Conservation (phyloP, 2,329 filamentous ascomycete species). For the Cordyceps cicadae region DNA sequence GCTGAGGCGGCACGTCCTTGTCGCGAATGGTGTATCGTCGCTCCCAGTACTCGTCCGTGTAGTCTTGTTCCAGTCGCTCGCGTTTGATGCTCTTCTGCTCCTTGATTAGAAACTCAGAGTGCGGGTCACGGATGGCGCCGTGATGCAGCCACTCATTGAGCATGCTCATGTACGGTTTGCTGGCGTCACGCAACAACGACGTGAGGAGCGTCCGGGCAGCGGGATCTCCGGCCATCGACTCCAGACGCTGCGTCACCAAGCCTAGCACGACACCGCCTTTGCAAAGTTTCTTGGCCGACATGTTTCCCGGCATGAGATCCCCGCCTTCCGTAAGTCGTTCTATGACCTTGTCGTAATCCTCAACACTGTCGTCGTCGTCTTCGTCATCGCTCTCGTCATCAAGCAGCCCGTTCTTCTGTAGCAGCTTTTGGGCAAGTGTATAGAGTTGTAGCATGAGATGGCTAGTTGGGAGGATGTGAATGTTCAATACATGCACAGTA, state of each 20-base stretch:
- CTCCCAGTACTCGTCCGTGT: constrained; percentile 99
- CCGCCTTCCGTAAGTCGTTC: constrained; percentile 83
- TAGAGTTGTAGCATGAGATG: constrained; percentile 91
- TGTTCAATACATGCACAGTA: constrained; percentile 84
- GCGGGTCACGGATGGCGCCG: constrained; percentile 87
- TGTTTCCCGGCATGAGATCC: constrained; percentile 67
- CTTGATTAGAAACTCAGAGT: constrained; percentile 88
- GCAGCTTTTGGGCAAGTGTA: constrained; percentile 73
- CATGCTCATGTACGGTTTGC: constrained; percentile 94
- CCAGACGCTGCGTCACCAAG: constrained; percentile 73
- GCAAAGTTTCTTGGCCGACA: constrained; percentile 83
- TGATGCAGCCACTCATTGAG: constrained; percentile 98
- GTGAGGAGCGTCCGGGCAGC: constrained; percentile 76
- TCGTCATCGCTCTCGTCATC: constrained; percentile 70
- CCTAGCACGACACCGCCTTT: constrained; percentile 95
- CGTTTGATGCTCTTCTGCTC: constrained; percentile 92
- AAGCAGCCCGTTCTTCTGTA: constrained; percentile 79
- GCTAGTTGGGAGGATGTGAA: constrained; percentile 81
- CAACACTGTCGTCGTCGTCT: constrained; percentile 62
- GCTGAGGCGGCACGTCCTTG: constrained; percentile 81
- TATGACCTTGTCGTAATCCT: constrained; percentile 87
- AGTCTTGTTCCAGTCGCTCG: constrained; percentile 87
- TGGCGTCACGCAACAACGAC: constrained; percentile 75
- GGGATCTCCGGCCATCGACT: constrained; percentile 89
- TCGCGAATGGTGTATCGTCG: constrained; percentile 92